These are phyloP conservation scores for Quercus variabilis DNA, from an alignment of 306 rosid species.

Conservation along the genomic window DNA sequence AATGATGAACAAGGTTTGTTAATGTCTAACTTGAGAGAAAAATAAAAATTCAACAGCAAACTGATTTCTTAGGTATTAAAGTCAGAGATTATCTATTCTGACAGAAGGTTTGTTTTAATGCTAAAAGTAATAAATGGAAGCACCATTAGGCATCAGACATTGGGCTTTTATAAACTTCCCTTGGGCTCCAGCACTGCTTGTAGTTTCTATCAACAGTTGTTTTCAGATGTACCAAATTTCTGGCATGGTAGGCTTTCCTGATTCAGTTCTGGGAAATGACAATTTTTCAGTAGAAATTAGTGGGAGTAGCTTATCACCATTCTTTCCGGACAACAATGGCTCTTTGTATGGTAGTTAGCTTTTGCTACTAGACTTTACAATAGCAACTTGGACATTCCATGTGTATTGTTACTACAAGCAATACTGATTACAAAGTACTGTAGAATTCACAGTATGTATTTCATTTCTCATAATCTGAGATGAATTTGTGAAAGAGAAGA, in stretches of 20 bases:
- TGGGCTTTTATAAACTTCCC: slow-evolving; percentile 57
- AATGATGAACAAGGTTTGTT: slow-evolving; percentile 47
- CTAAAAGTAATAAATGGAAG: slow-evolving; percentile 62
- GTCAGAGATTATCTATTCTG: not conserved
- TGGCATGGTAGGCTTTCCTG: slow-evolving; percentile 45
- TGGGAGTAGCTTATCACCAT: slow-evolving; percentile 41
- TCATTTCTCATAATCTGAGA: slow-evolving; percentile 34
- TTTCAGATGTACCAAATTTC: slow-evolving; percentile 57
- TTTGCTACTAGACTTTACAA: not conserved
- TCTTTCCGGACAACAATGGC: slow-evolving; percentile 50
- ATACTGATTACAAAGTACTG: not conserved
- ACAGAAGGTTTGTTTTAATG: slow-evolving; percentile 8
- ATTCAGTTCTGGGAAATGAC: not conserved
- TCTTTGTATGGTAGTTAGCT: slow-evolving; percentile 34
- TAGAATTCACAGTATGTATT: not conserved
- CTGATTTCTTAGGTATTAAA: not conserved
- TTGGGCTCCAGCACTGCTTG: slow-evolving; percentile 39
- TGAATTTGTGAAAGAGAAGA: slow-evolving; percentile 67
- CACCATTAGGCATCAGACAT: slow-evolving; percentile 37
- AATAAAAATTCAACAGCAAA: not conserved
- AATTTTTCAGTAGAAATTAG: not conserved
- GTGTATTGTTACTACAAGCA: not conserved
- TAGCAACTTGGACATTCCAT: not conserved
- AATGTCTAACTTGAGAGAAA: not conserved
- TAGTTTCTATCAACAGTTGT: slow-evolving; percentile 51